A percentile compares a stretch with the other conserved stretches of the same genome.
phyloP scores from a whole-genome alignment of 306 rosid genomes.

The Pterocarpus santalinus region DNA sequence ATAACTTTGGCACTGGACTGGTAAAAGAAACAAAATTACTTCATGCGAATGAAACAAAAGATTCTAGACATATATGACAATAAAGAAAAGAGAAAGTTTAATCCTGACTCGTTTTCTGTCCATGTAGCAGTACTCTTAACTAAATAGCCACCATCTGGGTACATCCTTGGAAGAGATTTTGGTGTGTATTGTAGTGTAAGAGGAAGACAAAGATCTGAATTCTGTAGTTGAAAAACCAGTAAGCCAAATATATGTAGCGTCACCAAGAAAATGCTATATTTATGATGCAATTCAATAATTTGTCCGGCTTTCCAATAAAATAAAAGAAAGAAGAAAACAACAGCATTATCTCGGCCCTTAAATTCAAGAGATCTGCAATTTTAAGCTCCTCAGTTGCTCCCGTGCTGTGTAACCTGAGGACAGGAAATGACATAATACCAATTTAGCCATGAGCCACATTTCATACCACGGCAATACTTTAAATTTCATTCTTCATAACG shows the following conservation, averaged over 20 bases:
- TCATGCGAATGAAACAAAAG: too few relatives aligned
- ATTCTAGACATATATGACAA: too few relatives aligned
- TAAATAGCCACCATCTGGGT: background rate
- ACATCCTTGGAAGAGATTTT: background rate
- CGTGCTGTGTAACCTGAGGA: constrained; percentile 40
- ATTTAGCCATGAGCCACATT: constrained; percentile 36
- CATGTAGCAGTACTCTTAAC: background rate
- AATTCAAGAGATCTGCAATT: constrained; percentile 48
- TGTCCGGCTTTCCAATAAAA: constrained; percentile 13
- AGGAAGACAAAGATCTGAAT: constrained; percentile 34
- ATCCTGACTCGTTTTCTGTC: background rate
- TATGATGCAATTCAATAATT: background rate
- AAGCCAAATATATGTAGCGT: constrained; percentile 26
- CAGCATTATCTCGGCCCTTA: constrained; percentile 26
- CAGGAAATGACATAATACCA: constrained; percentile 29
- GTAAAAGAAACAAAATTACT: too few relatives aligned
- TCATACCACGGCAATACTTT: background rate
- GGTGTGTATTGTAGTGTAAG: background rate
- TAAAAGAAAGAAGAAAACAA: background rate
- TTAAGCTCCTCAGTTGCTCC: constrained; percentile 43
- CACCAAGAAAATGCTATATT: background rate
- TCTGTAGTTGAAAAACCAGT: constrained; percentile 25
- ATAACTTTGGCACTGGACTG: too few relatives aligned
- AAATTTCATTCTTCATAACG: background rate
- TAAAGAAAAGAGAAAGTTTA: background rate